Evolutionary conservation across 305 asterid species (phyloP).

Genomic region (Fraxinus platypoda): DNA sequence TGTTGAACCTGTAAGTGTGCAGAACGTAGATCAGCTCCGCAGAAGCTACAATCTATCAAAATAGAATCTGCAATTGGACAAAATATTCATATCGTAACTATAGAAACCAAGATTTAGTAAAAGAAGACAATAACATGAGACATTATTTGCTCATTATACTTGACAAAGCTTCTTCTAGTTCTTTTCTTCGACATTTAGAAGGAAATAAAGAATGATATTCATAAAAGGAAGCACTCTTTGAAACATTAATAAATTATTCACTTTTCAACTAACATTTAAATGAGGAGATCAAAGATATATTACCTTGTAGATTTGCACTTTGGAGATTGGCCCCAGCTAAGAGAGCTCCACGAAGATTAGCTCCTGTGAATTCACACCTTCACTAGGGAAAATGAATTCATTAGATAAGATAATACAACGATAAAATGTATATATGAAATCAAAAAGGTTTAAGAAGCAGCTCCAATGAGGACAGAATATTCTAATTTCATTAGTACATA

Average conservation of each 20-base stretch:
- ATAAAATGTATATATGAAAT: constrained; percentile 19
- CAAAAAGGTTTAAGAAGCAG: constrained; percentile 6
- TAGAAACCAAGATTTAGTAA: constrained; percentile 14
- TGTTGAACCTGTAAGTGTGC: constrained; percentile 84
- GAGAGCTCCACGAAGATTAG: constrained; percentile 90
- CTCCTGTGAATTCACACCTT: constrained; percentile 96
- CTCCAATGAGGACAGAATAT: constrained; percentile 4
- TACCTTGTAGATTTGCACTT: constrained; percentile 97
- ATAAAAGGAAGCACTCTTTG: not conserved
- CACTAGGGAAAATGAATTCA: constrained; percentile 45
- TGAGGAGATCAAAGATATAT: constrained; percentile 8
- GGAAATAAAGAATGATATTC: constrained; percentile 9
- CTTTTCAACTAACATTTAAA: constrained; percentile 9
- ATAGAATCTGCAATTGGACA: constrained; percentile 71
- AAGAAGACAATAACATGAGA: not conserved
- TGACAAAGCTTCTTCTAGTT: constrained; percentile 3
- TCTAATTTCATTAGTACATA: constrained; percentile 12
- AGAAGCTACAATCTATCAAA: constrained; percentile 80
- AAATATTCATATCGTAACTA: constrained; percentile 14
- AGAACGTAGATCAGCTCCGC: constrained; percentile 86
- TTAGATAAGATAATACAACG: constrained; percentile 20
- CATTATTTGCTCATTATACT: not conserved
- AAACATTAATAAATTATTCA: constrained; percentile 6
- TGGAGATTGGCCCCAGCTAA: constrained; percentile 93
- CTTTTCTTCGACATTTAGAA: not conserved